These are phyloP conservation scores for Penicillium oxalicum DNA, from an alignment of 2,329 filamentous ascomycete species.

Conservation along the genomic window DNA sequence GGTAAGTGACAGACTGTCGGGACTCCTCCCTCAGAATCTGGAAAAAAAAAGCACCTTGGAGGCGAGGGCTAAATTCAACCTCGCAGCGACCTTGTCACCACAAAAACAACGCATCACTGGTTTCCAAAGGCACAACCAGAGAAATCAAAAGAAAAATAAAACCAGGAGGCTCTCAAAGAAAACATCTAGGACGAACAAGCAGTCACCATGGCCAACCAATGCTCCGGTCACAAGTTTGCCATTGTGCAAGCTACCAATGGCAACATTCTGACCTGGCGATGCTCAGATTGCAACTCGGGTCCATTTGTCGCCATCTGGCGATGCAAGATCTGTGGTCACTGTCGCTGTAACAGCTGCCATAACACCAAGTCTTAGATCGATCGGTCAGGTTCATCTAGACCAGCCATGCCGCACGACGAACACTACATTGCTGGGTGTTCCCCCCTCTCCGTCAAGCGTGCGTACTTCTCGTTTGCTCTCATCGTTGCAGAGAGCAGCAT, in stretches of 20 bases:
- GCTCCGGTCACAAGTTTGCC: constrained; percentile 34
- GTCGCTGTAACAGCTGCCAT: constrained; percentile 38
- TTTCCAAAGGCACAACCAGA: too few relatives aligned
- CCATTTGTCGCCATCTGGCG: constrained; percentile 40
- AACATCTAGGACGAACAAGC: not conserved
- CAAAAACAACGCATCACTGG: too few relatives aligned
- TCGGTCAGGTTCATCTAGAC: not conserved
- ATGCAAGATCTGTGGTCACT: constrained; percentile 39
- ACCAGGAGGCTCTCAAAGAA: not conserved
- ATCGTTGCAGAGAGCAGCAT: too few relatives aligned
- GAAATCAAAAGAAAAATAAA: not conserved
- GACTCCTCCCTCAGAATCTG: not conserved
- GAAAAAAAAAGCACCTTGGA: not conserved
- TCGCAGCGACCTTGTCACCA: not conserved
- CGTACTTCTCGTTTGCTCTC: too few relatives aligned
- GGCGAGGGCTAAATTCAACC: not conserved
- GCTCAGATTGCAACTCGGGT: constrained; percentile 38
- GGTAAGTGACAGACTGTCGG: constrained; percentile 16
- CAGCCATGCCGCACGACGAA: too few relatives aligned
- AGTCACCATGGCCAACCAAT: constrained; percentile 34
- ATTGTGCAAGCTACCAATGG: constrained; percentile 39
- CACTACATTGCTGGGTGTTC: too few relatives aligned
- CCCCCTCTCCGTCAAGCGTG: too few relatives aligned
- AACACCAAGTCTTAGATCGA: constrained; percentile 26
- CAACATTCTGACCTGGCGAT: constrained; percentile 41